Base-by-base conservation (phyloP, 345 rosid species). In the Citrus unshiu region DNA sequence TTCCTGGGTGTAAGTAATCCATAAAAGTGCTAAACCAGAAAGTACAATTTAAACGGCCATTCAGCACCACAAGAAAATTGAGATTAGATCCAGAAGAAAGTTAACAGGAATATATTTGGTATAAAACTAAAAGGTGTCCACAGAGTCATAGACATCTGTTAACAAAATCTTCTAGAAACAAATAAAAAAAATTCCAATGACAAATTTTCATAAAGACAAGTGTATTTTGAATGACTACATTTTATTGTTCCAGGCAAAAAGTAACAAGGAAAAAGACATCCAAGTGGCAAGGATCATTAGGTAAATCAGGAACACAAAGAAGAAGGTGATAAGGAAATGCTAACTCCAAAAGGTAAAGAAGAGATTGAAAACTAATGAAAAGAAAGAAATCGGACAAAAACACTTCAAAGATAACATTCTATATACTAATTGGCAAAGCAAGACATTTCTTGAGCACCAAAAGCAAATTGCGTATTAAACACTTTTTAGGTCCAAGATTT, bases 371-470 rank as follows among this genome's bases (percentile, higher is more conserved):
- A 75, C 25, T 14, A 22, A 37, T 57, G 6, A 12, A 49, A 40
- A 21, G 43, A 54, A 73, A 68, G 19, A 61, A 64, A 75, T 35
- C 14, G 19, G 62, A 57, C 61, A 63, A 51, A 69, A 72, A 64
- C 63, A 51, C 19, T 63, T 59, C 18, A 25, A 73, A 75, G 67
- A 80, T 63, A 22, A 71, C 60, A 37, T 34, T 77, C 35, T 76
- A 74, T 61, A 73, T n/a, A 61, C 67, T 56, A 32, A 57, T 54
- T 51, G 0, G 29, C 77, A 76, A 76, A 72, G 58, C 32, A 29
- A 35, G 32, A 72, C 37, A 78, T 61, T 39, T 35, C 39, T 71
- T 73, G 68, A 74, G 69, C 64, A 69, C 64, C 13, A 82, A 68
- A 76, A 57, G 66, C 62, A 64, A 71, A 59, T 30, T 46, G 72